Base-by-base conservation (phyloP, 345 rosid species). In the Salix suchowensis region DNA sequence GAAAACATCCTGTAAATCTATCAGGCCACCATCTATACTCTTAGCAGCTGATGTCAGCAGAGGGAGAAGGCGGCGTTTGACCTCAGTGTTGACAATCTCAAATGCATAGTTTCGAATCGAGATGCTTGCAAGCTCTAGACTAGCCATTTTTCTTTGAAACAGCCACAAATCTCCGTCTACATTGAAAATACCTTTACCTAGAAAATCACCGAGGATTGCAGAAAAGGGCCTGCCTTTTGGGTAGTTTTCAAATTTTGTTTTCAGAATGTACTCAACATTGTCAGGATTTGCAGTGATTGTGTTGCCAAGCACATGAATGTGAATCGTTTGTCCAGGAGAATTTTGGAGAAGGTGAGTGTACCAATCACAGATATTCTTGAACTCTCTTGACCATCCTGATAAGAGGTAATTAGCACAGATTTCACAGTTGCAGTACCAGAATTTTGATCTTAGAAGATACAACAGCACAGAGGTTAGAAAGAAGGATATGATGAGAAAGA, bases 151-250 rank as follows among this genome's bases (percentile, higher is more conserved):
- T 46, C 87, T 83, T 71, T 92, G 97, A 28, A 92, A 91, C 58
- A 74, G 80, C 97, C 97, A 92, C 58, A 79, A 60, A 7, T 89
- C 90, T 0, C 97, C 97, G 8, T 92, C 97, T 5, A 91, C 92
- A 62, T 92, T 92, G 84, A 92, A 92, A 7, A 92, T 92, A 2
- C 97, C 97, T 11, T 82, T 91, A 55, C 97, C 97, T 0, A 92
- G 82, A n/a, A 92, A 85, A 74, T 92, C 95, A 2, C 94, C 95
- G 34, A 92, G 78, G 72, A 92, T 92, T 6, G 75, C 69, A 16
- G 95, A 90, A 87, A 92, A 92, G 39, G 87, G 90, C 75, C 91
- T 92, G 46, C 97, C 95, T 76, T 92, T 92, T 0, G 97, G 97
- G 83, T 81, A 92, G 64, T 92, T 92, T 15, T 89, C 75, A 74